A percentile compares a stretch with the other conserved stretches of the same genome.
These are phyloP conservation scores for Stereum hirsutum DNA, from an alignment of 1,284 basidiomycete genomes.

Conservation along the genomic window DNA sequence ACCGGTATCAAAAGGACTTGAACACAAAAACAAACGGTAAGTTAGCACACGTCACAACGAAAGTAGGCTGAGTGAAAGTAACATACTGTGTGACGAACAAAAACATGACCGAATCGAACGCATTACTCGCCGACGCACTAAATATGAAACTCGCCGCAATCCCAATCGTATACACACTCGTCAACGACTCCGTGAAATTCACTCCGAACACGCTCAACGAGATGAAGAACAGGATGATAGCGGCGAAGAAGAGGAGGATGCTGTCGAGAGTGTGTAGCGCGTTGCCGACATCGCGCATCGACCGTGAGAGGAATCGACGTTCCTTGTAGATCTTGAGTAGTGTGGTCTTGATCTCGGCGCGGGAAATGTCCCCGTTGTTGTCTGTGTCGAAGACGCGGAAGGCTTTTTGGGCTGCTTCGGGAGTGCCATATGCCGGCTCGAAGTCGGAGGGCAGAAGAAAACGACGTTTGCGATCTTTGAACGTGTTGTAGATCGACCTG, in stretches of 20 bases:
- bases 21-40: constrained; percentile 11
- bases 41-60: constrained; percentile 1
- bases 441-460: constrained; percentile 68
- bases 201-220: constrained; percentile 64
- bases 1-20: constrained; percentile 70
- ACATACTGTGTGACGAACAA: constrained; percentile 71
- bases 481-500: constrained; percentile 54
- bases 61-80: not conserved
- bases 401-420: constrained; percentile 48
- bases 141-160: constrained; percentile 72
- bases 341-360: constrained; percentile 65
- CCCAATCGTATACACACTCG: constrained; percentile 58
- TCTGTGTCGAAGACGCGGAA: constrained; percentile 74
- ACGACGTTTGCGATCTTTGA: constrained; percentile 43
- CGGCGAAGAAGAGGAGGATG: constrained; percentile 53
- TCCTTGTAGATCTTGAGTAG: constrained; percentile 71
- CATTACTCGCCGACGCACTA: constrained; percentile 57
- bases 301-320: constrained; percentile 57
- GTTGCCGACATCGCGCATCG: constrained; percentile 62
- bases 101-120: constrained; percentile 74
- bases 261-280: constrained; percentile 55
- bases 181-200: constrained; percentile 47
- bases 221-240: constrained; percentile 63
- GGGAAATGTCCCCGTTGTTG: constrained; percentile 72
- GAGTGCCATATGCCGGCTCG: constrained; percentile 54